Conservation (phyloP, 2,329 filamentous ascomycete genomes). For the Endoconidiophora laricicola region DNA sequence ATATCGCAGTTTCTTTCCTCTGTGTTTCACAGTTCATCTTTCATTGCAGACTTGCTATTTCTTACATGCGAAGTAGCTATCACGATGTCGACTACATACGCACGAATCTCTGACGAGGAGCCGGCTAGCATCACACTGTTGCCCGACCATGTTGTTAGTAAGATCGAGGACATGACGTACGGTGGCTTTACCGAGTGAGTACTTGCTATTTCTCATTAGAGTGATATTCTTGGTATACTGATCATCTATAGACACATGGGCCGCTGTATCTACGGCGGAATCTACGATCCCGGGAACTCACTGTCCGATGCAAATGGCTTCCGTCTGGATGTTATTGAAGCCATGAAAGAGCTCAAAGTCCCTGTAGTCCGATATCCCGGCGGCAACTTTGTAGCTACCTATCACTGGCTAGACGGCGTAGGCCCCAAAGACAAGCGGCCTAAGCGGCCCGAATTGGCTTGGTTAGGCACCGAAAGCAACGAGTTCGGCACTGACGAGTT, state of each 20-base stretch:
- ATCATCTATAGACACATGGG: slow-evolving; percentile 54
- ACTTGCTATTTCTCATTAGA: neutral
- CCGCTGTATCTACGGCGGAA: slow-evolving; percentile 72
- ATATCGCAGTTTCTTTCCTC: too few species aligned
- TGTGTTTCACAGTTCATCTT: too few species aligned
- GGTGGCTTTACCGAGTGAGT: slow-evolving; percentile 68
- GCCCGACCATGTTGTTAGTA: slow-evolving; percentile 45
- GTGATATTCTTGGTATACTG: neutral
- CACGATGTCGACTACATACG: slow-evolving; percentile 45
- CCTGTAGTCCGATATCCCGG: slow-evolving; percentile 70
- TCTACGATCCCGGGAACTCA: slow-evolving; percentile 61
- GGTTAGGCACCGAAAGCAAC: slow-evolving; percentile 62
- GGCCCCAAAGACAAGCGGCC: slow-evolving; percentile 57
- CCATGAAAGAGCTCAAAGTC: slow-evolving; percentile 55
- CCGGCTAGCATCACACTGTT: slow-evolving; percentile 50
- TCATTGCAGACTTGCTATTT: too few species aligned
- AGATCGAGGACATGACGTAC: slow-evolving; percentile 68
- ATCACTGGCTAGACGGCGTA: slow-evolving; percentile 71
- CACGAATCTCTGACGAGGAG: slow-evolving; percentile 43
- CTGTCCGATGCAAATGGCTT: slow-evolving; percentile 62
- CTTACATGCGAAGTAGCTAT: neutral
- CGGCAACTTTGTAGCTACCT: slow-evolving; percentile 71
- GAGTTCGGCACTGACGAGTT: slow-evolving; percentile 78
- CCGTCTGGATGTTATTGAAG: slow-evolving; percentile 60
- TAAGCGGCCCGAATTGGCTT: slow-evolving; percentile 52